Evolutionary conservation across 2,329 filamentous ascomycete species (phyloP).

Genomic region (Tolypocladium cylindrosporum): DNA sequence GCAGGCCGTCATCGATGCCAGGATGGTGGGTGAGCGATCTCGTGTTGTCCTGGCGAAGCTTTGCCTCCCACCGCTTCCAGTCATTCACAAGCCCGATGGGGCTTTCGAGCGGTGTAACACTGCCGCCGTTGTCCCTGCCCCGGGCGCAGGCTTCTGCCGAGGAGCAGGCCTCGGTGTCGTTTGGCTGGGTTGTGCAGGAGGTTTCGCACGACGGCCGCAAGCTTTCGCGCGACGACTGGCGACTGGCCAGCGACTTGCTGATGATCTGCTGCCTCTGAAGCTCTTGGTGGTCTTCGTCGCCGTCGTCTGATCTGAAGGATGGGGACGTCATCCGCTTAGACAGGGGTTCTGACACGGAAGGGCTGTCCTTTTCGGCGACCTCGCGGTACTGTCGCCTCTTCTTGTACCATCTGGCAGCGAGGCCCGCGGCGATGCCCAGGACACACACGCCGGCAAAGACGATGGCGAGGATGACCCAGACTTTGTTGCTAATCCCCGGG

Average conservation of each 20-base stretch:
- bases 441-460: neutral
- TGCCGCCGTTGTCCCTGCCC: neutral
- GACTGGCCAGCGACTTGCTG: conserved; percentile 30
- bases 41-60: conserved; percentile 16
- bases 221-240: conserved; percentile 10
- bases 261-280: conserved; percentile 29
- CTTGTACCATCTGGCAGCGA: neutral
- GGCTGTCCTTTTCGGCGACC: neutral
- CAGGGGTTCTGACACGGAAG: neutral
- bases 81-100: conserved; percentile 16
- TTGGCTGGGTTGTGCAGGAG: too few relatives aligned
- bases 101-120: neutral
- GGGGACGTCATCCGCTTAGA: neutral
- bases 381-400: neutral
- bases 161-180: neutral
- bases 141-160: neutral
- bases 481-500: neutral
- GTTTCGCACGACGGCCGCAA: neutral
- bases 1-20: conserved; percentile 7
- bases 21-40: conserved; percentile 18
- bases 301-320: neutral
- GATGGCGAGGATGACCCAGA: neutral
- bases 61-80: conserved; percentile 30
- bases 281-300: conserved; percentile 20
- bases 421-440: neutral